Evolutionary conservation across 768 basidiomycete genomes (phyloP).

Genomic region (Asterophora lycoperdoides): DNA sequence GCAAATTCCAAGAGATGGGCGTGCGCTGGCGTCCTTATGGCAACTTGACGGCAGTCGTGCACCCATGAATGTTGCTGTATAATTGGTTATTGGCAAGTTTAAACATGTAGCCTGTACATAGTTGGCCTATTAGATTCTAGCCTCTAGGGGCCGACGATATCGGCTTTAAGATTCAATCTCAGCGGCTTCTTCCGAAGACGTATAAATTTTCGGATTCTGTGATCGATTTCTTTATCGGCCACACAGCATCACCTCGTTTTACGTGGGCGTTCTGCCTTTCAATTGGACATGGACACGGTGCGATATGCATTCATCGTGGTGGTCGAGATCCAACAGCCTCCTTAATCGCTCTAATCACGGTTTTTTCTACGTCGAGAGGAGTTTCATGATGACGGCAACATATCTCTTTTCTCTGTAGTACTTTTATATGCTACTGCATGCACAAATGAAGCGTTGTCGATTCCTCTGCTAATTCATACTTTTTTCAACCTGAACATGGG

Average conservation of each 20-base stretch:
- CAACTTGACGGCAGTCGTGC: neutral
- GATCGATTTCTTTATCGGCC: slow-evolving; percentile 26
- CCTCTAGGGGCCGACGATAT: no score
- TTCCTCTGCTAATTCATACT: neutral
- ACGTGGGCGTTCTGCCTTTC: slow-evolving; percentile 61
- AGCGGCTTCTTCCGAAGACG: slow-evolving; percentile 17
- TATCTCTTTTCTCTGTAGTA: no score
- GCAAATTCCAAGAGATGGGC: neutral
- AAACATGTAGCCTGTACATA: no score
- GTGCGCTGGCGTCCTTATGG: neutral
- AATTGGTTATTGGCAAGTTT: no score
- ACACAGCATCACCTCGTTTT: slow-evolving; percentile 42
- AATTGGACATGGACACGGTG: slow-evolving; percentile 41
- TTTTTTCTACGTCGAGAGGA: slow-evolving; percentile 62
- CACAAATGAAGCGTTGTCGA: no score
- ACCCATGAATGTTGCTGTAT: no score
- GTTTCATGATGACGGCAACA: slow-evolving; percentile 86
- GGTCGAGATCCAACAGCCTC: slow-evolving; percentile 58
- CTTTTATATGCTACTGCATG: neutral
- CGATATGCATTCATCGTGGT: slow-evolving; percentile 29
- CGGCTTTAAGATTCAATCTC: slow-evolving; percentile 6
- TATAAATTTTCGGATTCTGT: neutral
- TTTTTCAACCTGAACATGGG: no score
- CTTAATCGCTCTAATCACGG: slow-evolving; percentile 83
- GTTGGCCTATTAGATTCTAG: no score